Evolutionary conservation across 345 rosid genomes (phyloP).

Genomic region (Gossypium rotundifolium): DNA sequence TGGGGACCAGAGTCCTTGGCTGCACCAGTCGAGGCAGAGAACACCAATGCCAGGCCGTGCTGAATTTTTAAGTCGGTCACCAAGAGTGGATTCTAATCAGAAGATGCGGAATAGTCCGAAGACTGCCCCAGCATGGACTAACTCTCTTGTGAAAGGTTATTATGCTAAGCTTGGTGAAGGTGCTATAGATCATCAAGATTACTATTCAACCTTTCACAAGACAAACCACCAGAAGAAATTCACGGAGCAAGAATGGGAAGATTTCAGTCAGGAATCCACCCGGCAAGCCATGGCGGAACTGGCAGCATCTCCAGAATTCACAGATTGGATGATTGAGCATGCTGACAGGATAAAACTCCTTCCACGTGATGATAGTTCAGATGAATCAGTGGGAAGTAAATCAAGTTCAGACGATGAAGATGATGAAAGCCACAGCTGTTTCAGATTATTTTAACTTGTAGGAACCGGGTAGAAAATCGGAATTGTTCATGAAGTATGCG

Average conservation of each 20-base stretch:
- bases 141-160: slow-evolving; percentile 51
- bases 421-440: slow-evolving; percentile 24
- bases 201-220: slow-evolving; percentile 70
- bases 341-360: slow-evolving; percentile 64
- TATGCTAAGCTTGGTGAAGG: neutral
- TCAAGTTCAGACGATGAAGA: slow-evolving; percentile 49
- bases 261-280: slow-evolving; percentile 65
- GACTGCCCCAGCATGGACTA: slow-evolving; percentile 41
- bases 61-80: slow-evolving; percentile 66
- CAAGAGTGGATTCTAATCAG: slow-evolving; percentile 32
- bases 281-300: slow-evolving; percentile 54
- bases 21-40: slow-evolving; percentile 10
- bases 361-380: slow-evolving; percentile 41
- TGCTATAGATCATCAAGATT: slow-evolving; percentile 28
- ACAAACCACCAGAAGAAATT: slow-evolving; percentile 46
- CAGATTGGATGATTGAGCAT: slow-evolving; percentile 65
- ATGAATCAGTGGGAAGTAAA: slow-evolving; percentile 52
- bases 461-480: neutral
- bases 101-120: slow-evolving; percentile 36
- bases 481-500: neutral
- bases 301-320: slow-evolving; percentile 64
- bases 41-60: slow-evolving; percentile 38
- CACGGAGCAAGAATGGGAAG: slow-evolving; percentile 69
- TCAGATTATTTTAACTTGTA: slow-evolving; percentile 36
- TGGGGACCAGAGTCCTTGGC: slow-evolving; percentile 20